Percentiles rank a stretch among this genome's conserved stretches.
Evolutionary conservation across 495 filamentous ascomycete genomes (phyloP).

Genomic region (Hyphodiscus hymeniophilus): DNA sequence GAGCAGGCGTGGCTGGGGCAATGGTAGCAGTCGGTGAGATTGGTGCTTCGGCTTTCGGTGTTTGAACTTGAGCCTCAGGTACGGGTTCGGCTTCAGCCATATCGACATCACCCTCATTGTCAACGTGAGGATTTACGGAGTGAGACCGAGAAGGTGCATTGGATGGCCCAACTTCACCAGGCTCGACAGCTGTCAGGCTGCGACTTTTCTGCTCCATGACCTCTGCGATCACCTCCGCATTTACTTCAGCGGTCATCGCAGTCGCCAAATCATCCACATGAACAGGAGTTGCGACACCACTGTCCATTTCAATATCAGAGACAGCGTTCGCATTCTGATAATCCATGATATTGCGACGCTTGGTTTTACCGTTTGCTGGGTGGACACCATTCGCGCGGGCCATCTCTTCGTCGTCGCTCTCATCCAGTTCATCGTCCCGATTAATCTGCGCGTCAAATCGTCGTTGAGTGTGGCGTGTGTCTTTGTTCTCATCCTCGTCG

Average conservation of each 20-base stretch:
- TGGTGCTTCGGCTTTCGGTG: not conserved
- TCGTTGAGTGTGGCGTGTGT: constrained; percentile 73
- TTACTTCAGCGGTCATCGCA: constrained; percentile 36
- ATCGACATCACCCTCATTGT: constrained; percentile 52
- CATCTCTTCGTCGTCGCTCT: constrained; percentile 84
- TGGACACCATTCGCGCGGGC: constrained; percentile 62
- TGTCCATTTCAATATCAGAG: constrained; percentile 58
- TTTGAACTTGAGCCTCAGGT: constrained; percentile 7
- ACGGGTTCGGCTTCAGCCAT: constrained; percentile 37
- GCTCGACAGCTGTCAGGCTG: constrained; percentile 31
- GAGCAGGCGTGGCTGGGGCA: constrained; percentile 3
- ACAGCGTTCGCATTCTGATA: constrained; percentile 54
- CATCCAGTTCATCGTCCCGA: constrained; percentile 69
- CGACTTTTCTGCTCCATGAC: constrained; percentile 38
- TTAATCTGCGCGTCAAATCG: constrained; percentile 73
- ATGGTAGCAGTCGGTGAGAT: constrained; percentile 1
- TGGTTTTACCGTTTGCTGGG: constrained; percentile 49
- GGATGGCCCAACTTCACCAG: constrained; percentile 31
- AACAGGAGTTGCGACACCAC: constrained; percentile 47
- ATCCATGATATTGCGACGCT: constrained; percentile 59
- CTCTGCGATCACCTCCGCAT: constrained; percentile 40
- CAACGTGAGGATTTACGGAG: constrained; percentile 31
- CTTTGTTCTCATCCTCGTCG: constrained; percentile 86
- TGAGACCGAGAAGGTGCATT: constrained; percentile 32
- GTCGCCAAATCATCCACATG: constrained; percentile 40